Percentiles rank a stretch among this genome's conserved stretches.
These are phyloP conservation scores for Phytophthora boehmeriae DNA, from an alignment of 352 stramenopile genomes.

Conservation along the genomic window DNA sequence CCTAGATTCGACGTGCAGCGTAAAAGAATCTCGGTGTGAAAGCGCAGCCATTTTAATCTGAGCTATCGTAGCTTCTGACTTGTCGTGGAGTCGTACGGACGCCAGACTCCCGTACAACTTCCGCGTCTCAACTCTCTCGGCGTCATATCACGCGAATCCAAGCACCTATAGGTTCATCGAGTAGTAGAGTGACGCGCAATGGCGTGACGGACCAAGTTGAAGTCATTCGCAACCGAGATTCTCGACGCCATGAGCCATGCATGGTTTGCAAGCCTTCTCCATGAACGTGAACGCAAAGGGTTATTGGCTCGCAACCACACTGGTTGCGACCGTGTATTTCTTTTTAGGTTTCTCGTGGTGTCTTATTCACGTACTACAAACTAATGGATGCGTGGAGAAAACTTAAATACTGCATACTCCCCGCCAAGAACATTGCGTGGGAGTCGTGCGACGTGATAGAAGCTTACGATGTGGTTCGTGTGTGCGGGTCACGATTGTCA, in stretches of 20 bases:
- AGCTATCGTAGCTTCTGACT: too few species aligned
- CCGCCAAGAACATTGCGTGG: conserved; percentile 1
- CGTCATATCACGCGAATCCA: not conserved
- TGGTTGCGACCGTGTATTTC: conserved; percentile 2
- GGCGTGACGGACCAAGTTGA: not conserved
- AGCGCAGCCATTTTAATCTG: too few species aligned
- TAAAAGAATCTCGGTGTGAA: too few species aligned
- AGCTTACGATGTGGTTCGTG: not conserved
- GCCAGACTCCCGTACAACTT: too few species aligned
- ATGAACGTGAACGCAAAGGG: not conserved
- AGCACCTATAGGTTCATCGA: not conserved
- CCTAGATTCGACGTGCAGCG: too few species aligned
- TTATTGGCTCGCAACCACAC: not conserved
- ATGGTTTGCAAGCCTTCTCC: not conserved
- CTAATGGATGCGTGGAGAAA: not conserved
- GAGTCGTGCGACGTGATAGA: not conserved
- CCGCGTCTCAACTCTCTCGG: conserved; percentile 6
- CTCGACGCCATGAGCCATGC: not conserved
- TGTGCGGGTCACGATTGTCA: not conserved
- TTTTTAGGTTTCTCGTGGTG: not conserved
- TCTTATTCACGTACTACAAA: not conserved
- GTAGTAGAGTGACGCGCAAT: not conserved
- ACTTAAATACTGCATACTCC: conserved; percentile 1
- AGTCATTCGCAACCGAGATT: not conserved
- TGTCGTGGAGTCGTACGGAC: too few species aligned